Percentiles rank a stretch among this genome's conserved stretches.
These are phyloP conservation scores for Candida stauntonica DNA, from an alignment of 805 yeast genomes.

Conservation along the genomic window DNA sequence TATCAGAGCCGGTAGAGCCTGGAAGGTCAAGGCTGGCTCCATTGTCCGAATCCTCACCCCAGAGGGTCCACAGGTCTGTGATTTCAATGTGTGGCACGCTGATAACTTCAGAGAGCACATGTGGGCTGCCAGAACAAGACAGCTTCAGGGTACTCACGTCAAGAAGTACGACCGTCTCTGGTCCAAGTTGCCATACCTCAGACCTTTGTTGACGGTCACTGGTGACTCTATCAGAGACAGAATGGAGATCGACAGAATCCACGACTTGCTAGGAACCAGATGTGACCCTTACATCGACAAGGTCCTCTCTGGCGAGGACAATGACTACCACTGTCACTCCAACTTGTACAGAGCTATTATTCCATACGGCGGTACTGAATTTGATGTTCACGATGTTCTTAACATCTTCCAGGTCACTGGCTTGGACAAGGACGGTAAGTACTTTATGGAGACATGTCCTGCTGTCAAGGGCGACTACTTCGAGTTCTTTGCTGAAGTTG, in stretches of 20 bases:
- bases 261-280: constrained; percentile 63
- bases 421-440: constrained; percentile 58
- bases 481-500: constrained; percentile 65
- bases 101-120: constrained; percentile 59
- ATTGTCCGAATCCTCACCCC: constrained; percentile 59
- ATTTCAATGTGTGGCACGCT: constrained; percentile 59
- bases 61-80: constrained; percentile 70
- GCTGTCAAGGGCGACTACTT: constrained; percentile 56
- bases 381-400: constrained; percentile 64
- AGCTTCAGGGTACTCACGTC: constrained; percentile 59
- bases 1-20: constrained; percentile 56
- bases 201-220: constrained; percentile 61
- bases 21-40: constrained; percentile 57
- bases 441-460: constrained; percentile 69
- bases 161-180: constrained; percentile 57
- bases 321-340: constrained; percentile 65
- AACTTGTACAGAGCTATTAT: constrained; percentile 55
- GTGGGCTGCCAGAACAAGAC: constrained; percentile 70
- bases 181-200: constrained; percentile 61
- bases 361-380: constrained; percentile 59
- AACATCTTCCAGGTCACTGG: constrained; percentile 71
- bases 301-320: constrained; percentile 57
- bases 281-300: constrained; percentile 69
- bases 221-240: constrained; percentile 56
- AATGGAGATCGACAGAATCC: constrained; percentile 59